A percentile compares a stretch with the other conserved stretches of the same genome.
Conservation (phyloP, 2,329 filamentous ascomycete species). For the Pyrenochaeta sp. region DNA sequence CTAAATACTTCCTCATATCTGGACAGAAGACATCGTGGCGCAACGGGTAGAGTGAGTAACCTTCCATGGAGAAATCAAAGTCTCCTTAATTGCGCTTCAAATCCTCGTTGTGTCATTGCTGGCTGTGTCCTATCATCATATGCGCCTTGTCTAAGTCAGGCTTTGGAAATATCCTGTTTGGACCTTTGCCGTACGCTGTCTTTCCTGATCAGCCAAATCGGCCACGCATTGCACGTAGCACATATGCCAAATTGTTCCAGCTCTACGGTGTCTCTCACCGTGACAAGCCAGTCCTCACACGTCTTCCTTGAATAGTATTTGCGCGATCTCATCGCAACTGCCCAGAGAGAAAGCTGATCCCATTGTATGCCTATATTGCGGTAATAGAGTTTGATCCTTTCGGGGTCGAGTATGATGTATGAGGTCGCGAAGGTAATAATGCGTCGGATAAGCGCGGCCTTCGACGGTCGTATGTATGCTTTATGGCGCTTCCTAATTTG, state of each 20-base stretch:
- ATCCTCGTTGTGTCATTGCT: too few relatives aligned
- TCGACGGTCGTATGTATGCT: neutral
- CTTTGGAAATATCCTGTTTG: neutral
- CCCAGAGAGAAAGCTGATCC: conserved; percentile 3
- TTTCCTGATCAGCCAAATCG: neutral
- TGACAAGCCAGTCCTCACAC: neutral
- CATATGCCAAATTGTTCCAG: neutral
- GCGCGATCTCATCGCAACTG: neutral
- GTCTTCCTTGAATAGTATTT: neutral
- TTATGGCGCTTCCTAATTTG: neutral
- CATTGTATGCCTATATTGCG: conserved; percentile 3
- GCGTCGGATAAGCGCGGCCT: conserved; percentile 9
- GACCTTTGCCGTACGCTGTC: neutral
- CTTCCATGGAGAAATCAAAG: too few relatives aligned
- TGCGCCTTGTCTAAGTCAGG: neutral
- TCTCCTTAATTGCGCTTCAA: too few relatives aligned
- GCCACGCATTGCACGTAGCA: neutral
- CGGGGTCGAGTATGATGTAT: neutral
- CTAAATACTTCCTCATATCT: too few relatives aligned
- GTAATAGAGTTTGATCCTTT: neutral
- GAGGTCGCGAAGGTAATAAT: neutral
- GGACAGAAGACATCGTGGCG: too few relatives aligned
- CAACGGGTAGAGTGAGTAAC: too few relatives aligned
- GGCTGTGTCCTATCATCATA: neutral
- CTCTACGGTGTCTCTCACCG: neutral